A percentile compares a stretch with the other conserved stretches of the same genome.
These are phyloP conservation scores for Aspergillus sparsus DNA, from an alignment of 495 filamentous ascomycete species.

Conservation along the genomic window DNA sequence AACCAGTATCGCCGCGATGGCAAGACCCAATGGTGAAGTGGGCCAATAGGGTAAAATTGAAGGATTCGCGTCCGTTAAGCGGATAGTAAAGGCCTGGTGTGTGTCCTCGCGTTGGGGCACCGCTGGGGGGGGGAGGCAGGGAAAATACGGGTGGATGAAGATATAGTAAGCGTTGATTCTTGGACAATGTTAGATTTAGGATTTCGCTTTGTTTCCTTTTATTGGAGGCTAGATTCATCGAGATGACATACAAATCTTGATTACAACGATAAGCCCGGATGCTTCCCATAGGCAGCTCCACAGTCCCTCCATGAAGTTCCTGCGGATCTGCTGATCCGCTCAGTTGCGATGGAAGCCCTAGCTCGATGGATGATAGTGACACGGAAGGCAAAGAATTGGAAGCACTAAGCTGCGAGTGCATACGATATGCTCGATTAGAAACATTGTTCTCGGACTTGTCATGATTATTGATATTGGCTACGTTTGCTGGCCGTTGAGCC, in stretches of 20 bases:
- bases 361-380: neutral
- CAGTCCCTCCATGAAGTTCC: neutral
- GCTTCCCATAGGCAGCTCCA: neutral
- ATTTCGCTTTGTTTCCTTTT: neutral
- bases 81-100: slow-evolving; percentile 24
- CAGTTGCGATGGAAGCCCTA: neutral
- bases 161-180: slow-evolving; percentile 56
- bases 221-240: too few species aligned
- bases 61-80: slow-evolving; percentile 20
- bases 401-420: neutral
- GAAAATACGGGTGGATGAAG: slow-evolving; percentile 56
- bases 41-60: slow-evolving; percentile 37
- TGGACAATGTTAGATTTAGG: slow-evolving; percentile 15
- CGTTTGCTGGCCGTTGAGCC: slow-evolving; percentile 10
- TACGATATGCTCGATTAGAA: neutral
- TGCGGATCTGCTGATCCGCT: neutral
- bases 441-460: neutral
- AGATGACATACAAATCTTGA: slow-evolving; percentile 28
- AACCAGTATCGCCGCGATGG: slow-evolving; percentile 50
- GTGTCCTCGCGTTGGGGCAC: slow-evolving; percentile 37
- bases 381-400: neutral
- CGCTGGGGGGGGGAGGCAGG: slow-evolving; percentile 49
- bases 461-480: neutral
- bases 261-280: slow-evolving; percentile 30
- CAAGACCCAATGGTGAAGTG: slow-evolving; percentile 47